Percentiles rank a stretch among this genome's conserved stretches.
Evolutionary conservation across 1,284 basidiomycete species (phyloP).

Genomic region (Takashimella koratensis): DNA sequence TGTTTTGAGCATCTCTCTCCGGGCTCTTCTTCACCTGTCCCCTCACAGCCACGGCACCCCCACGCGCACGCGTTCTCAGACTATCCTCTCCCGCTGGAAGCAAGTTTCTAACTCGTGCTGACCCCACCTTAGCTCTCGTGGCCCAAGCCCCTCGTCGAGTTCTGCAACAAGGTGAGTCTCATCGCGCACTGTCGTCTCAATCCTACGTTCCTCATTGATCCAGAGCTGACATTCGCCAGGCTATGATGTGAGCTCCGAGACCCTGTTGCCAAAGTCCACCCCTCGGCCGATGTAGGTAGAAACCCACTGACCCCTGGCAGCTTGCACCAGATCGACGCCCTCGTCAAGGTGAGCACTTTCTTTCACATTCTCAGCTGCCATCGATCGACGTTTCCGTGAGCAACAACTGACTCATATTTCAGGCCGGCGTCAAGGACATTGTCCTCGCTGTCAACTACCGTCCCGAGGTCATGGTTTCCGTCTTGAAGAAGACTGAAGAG

Average conservation of each 20-base stretch:
- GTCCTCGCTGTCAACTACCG: constrained; percentile 57
- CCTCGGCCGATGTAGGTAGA: background rate
- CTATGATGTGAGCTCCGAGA: constrained; percentile 45
- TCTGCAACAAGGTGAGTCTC: constrained; percentile 51
- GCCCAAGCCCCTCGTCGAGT: constrained; percentile 56
- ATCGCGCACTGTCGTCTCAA: too few species aligned
- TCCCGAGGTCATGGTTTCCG: constrained; percentile 55
- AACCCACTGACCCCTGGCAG: constrained; percentile 21
- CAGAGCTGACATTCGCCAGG: constrained; percentile 21
- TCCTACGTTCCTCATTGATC: background rate
- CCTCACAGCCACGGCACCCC: background rate
- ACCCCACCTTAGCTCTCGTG: constrained; percentile 37
- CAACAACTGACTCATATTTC: too few species aligned
- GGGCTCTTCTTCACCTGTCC: too few species aligned
- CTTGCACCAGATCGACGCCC: constrained; percentile 55
- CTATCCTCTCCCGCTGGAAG: background rate
- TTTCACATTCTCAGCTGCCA: background rate
- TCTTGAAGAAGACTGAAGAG: constrained; percentile 55
- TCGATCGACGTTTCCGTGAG: background rate
- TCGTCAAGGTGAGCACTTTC: constrained; percentile 52
- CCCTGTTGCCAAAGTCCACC: background rate
- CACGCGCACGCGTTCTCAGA: background rate
- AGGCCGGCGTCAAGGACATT: constrained; percentile 56
- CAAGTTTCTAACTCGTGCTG: too few species aligned
- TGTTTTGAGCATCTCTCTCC: constrained; percentile 32